These are phyloP conservation scores for Zancudomyces culisetae DNA, from an alignment of 371 early-diverging fungal genomes.

Conservation along the genomic window DNA sequence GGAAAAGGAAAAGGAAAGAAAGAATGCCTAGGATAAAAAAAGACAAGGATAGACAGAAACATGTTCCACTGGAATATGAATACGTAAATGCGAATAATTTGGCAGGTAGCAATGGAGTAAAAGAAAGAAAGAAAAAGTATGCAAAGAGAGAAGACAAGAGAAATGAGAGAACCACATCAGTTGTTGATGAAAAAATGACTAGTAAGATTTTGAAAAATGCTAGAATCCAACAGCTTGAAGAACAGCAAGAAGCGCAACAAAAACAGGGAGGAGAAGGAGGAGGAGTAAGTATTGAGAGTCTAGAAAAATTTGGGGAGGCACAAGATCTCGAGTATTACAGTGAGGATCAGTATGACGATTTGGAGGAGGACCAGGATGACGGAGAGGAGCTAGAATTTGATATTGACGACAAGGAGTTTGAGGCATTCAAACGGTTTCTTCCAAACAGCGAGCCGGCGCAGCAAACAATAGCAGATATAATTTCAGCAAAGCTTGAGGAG, in stretches of 20 bases:
- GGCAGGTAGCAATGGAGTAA: no score
- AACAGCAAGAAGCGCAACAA: conserved; percentile 43
- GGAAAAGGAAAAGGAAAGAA: no score
- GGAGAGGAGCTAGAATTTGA: conserved; percentile 30
- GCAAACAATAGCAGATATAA: conserved; percentile 76
- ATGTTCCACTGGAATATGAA: no score
- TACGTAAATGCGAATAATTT: no score
- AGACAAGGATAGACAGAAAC: conserved; percentile 5
- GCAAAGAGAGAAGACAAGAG: conserved; percentile 34
- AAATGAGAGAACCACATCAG: conserved; percentile 35
- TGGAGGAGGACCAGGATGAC: conserved; percentile 6
- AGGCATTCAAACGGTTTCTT: conserved; percentile 70
- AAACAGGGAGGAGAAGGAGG: conserved; percentile 7
- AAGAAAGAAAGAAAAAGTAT: conserved; percentile 32
- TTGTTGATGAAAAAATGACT: conserved; percentile 76
- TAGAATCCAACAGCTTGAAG: conserved; percentile 79
- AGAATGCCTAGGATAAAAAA: no score
- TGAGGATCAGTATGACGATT: no score
- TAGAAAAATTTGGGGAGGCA: not conserved
- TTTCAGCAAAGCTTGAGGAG: conserved; percentile 80
- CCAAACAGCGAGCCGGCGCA: conserved; percentile 60
- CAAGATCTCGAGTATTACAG: conserved; percentile 10
- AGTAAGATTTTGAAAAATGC: conserved; percentile 72
- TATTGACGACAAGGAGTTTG: conserved; percentile 54
- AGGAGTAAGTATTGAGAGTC: not conserved